Conservation (phyloP, 139 green algal genomes). For the Volvox africanus region DNA sequence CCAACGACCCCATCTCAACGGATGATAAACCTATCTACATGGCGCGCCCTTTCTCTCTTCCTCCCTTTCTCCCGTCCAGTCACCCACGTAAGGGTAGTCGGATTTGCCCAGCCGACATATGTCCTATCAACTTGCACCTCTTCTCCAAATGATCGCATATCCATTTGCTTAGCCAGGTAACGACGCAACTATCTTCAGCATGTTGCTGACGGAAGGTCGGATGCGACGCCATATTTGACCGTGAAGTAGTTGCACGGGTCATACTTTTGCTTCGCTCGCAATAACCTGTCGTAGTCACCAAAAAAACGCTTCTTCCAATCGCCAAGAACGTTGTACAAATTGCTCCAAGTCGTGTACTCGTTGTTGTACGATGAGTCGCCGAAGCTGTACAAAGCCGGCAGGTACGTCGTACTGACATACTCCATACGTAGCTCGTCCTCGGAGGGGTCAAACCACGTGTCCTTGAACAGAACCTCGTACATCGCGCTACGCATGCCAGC, state of each 20-base stretch:
- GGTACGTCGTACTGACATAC: background rate
- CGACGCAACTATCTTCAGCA: background rate
- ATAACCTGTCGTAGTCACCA: background rate
- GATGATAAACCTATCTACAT: too few species aligned
- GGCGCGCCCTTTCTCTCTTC: too few species aligned
- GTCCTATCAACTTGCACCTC: too few species aligned
- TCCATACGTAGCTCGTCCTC: constrained; percentile 12
- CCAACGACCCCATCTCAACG: too few species aligned
- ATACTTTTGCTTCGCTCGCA: constrained; percentile 23
- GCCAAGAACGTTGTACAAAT: background rate
- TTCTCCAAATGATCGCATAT: too few species aligned
- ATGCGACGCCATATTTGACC: background rate
- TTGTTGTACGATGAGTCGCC: background rate
- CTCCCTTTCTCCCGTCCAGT: too few species aligned
- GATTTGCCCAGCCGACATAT: too few species aligned
- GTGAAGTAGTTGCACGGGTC: constrained; percentile 46
- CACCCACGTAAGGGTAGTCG: too few species aligned
- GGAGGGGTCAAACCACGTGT: background rate
- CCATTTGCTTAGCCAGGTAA: too few species aligned
- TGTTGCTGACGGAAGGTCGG: background rate
- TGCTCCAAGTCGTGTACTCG: constrained; percentile 12
- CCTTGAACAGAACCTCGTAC: background rate
- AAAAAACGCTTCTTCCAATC: constrained; percentile 46
- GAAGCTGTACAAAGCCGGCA: background rate
- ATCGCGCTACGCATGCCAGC: constrained; percentile 3